Percentiles rank a stretch among this genome's conserved stretches.
Conservation (phyloP, 1,139 yeast genomes). For the Spathaspora sp. region DNA sequence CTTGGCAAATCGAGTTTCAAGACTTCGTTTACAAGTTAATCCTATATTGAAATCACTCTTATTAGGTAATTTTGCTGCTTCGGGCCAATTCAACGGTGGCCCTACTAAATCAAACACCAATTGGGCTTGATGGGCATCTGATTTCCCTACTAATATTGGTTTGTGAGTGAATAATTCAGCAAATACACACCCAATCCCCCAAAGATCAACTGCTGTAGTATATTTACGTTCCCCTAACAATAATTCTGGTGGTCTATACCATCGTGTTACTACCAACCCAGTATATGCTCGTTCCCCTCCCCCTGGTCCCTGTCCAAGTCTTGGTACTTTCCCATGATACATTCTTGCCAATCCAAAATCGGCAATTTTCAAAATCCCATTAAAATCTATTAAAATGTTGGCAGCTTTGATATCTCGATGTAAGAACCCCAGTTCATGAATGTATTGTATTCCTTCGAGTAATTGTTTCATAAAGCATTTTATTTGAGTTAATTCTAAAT, state of each 20-base stretch:
- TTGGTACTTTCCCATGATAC: slow-evolving; percentile 71
- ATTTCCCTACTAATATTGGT: slow-evolving; percentile 83
- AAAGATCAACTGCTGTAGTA: slow-evolving; percentile 91
- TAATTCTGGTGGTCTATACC: slow-evolving; percentile 97
- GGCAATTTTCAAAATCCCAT: slow-evolving; percentile 79
- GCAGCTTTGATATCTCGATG: slow-evolving; percentile 97
- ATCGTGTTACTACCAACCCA: slow-evolving; percentile 88
- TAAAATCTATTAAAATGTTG: slow-evolving; percentile 73
- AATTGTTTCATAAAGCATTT: slow-evolving; percentile 84
- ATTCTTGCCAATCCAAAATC: slow-evolving; percentile 91
- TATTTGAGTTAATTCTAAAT: slow-evolving; percentile 62
- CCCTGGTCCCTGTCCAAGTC: slow-evolving; percentile 55
- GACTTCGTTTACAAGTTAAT: slow-evolving; percentile 50
- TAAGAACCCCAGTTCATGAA: slow-evolving; percentile 69
- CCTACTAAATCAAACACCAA: slow-evolving; percentile 80
- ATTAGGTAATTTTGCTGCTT: slow-evolving; percentile 64
- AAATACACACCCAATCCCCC: slow-evolving; percentile 98
- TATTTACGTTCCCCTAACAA: slow-evolving; percentile 81
- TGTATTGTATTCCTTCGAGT: slow-evolving; percentile 74
- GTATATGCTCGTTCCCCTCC: slow-evolving; percentile 84
- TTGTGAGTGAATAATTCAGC: slow-evolving; percentile 82
- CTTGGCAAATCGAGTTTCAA: slow-evolving; percentile 45
- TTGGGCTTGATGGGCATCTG: slow-evolving; percentile 91
- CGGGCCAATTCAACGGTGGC: slow-evolving; percentile 74
- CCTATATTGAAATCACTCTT: slow-evolving; percentile 43